Percentiles rank a stretch among this genome's conserved stretches.
phyloP scores from a whole-genome alignment of 495 filamentous ascomycete genomes.

The Aspergillus baeticus region DNA sequence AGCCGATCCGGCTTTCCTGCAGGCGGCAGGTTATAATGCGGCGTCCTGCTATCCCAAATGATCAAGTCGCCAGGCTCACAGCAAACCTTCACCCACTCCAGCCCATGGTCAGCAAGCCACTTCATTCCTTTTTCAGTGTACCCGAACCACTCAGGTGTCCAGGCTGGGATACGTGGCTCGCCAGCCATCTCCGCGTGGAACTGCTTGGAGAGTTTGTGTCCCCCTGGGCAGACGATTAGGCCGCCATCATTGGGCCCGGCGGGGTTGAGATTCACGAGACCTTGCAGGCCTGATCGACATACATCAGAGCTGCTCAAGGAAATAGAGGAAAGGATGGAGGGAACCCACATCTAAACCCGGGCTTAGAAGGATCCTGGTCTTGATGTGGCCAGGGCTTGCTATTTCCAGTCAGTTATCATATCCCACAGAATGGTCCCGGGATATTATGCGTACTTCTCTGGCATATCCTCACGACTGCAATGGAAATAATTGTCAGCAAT shows the following conservation, averaged over 20 bases:
- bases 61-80: conserved; percentile 41
- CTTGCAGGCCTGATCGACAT: no score
- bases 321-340: no score
- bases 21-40: conserved; percentile 37
- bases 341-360: conserved; percentile 44
- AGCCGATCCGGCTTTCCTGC: conserved; percentile 24
- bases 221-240: conserved; percentile 35
- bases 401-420: no score
- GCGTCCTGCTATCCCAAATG: conserved; percentile 39
- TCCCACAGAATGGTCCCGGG: no score
- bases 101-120: conserved; percentile 34
- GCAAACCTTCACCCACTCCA: conserved; percentile 34
- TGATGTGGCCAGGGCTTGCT: conserved; percentile 47
- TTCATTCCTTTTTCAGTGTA: conserved; percentile 35
- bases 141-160: conserved; percentile 39
- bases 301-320: no score
- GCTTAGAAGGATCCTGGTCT: conserved; percentile 41
- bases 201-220: conserved; percentile 32
- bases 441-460: no score
- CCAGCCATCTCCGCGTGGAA: conserved; percentile 33
- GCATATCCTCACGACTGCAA: no score
- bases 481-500: no score
- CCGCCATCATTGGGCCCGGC: conserved; percentile 44
- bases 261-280: conserved; percentile 41
- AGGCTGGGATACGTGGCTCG: conserved; percentile 31